Percentiles rank a stretch among this genome's conserved stretches.
Conservation (phyloP, 2,329 filamentous ascomycete genomes). For the Zymoseptoria crescenta region DNA sequence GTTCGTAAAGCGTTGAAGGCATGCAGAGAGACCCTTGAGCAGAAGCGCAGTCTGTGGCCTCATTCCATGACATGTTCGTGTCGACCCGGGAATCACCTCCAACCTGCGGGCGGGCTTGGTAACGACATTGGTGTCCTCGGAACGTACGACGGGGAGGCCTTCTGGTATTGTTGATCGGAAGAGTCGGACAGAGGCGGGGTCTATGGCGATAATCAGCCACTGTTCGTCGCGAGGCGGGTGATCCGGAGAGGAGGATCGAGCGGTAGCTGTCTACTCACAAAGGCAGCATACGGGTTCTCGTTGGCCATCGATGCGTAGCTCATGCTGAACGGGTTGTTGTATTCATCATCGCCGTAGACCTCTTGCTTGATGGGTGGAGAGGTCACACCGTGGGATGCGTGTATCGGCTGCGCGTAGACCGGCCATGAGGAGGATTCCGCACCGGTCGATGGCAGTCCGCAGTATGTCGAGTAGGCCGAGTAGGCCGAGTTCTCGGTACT, state of each 20-base stretch:
- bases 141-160: slow-evolving; percentile 37
- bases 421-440: slow-evolving; percentile 30
- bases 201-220: slow-evolving; percentile 39
- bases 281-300: slow-evolving; percentile 48
- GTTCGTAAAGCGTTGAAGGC: neutral
- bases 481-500: slow-evolving; percentile 56
- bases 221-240: slow-evolving; percentile 15
- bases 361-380: slow-evolving; percentile 57
- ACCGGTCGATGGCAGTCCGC: slow-evolving; percentile 34
- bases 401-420: slow-evolving; percentile 44
- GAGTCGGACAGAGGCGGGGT: slow-evolving; percentile 71
- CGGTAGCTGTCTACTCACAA: slow-evolving; percentile 48
- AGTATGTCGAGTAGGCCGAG: slow-evolving; percentile 20
- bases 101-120: slow-evolving; percentile 53
- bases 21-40: neutral
- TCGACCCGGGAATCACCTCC: neutral
- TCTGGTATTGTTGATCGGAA: slow-evolving; percentile 54
- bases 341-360: slow-evolving; percentile 51
- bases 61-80: neutral
- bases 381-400: slow-evolving; percentile 18
- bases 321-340: slow-evolving; percentile 59
- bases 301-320: slow-evolving; percentile 56
- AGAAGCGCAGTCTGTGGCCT: neutral
- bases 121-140: slow-evolving; percentile 62
- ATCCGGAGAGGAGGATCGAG: slow-evolving; percentile 12